Conservation (phyloP, 441 rosid genomes). For the Erodium chrysanthum region DNA sequence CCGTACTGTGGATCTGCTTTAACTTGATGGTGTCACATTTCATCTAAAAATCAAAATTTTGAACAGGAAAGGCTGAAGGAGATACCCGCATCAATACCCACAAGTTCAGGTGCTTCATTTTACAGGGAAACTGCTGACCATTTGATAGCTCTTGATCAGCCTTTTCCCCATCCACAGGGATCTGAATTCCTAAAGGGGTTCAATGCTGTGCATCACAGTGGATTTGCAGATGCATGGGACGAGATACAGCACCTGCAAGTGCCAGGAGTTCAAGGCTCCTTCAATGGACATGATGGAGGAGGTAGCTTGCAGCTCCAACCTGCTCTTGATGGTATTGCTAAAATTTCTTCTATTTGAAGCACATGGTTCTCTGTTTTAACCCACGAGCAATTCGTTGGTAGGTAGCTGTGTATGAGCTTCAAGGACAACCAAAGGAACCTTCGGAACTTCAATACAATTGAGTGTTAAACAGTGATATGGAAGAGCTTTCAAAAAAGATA, state of each 20-base stretch:
- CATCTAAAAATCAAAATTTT: background rate
- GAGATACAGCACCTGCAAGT: conserved; percentile 40
- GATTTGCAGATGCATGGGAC: conserved; percentile 66
- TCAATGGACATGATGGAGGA: conserved; percentile 27
- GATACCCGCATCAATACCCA: conserved; percentile 45
- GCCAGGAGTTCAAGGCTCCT: conserved; percentile 21
- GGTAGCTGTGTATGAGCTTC: background rate
- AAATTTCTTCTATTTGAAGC: background rate
- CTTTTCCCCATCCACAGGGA: conserved; percentile 56
- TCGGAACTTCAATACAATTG: background rate
- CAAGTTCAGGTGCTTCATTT: conserved; percentile 38
- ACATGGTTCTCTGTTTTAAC: background rate
- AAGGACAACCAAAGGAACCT: background rate
- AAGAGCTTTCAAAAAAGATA: background rate
- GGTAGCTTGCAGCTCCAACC: conserved; percentile 36
- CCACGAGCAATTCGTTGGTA: background rate
- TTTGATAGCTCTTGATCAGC: conserved; percentile 45
- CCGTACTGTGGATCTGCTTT: background rate
- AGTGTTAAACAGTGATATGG: background rate
- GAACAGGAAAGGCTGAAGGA: conserved; percentile 75
- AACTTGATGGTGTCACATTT: background rate
- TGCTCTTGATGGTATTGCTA: conserved; percentile 46
- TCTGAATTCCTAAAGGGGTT: conserved; percentile 60
- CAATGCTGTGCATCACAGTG: conserved; percentile 54
- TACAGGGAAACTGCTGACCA: conserved; percentile 39